phyloP scores from a whole-genome alignment of 2,329 filamentous ascomycete species.

The Tolypocladium cylindrosporum region DNA sequence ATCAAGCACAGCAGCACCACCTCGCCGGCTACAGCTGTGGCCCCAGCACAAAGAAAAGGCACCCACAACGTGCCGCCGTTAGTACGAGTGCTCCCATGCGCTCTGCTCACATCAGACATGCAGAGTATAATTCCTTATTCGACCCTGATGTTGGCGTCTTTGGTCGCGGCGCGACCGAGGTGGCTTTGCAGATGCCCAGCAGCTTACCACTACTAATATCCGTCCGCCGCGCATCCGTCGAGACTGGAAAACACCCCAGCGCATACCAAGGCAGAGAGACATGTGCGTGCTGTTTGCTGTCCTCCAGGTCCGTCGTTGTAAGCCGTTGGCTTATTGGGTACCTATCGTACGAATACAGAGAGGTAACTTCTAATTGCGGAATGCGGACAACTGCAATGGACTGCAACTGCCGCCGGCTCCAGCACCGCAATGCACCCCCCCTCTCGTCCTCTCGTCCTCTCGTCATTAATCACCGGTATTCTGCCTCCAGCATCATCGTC shows the following conservation, averaged over 20 bases:
- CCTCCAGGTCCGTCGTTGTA: not conserved
- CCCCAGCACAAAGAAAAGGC: not conserved
- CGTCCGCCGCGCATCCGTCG: not conserved
- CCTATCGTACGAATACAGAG: not conserved
- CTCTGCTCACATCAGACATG: slow-evolving; percentile 5
- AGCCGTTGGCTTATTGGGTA: not conserved
- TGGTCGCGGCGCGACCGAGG: not conserved
- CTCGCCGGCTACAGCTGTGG: not conserved
- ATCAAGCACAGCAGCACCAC: not conserved
- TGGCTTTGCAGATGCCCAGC: not conserved
- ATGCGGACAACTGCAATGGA: not conserved
- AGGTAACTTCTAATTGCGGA: not conserved
- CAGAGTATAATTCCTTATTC: slow-evolving; percentile 2
- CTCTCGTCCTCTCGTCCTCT: too few relatives aligned
- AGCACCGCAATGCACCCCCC: not conserved
- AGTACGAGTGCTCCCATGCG: not conserved
- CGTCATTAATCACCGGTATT: not conserved
- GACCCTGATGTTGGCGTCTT: not conserved
- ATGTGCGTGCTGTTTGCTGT: not conserved
- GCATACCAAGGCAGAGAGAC: not conserved
- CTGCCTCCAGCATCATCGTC: not conserved
- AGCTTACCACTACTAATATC: not conserved
- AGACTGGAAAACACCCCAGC: not conserved
- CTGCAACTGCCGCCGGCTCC: not conserved
- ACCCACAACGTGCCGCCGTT: not conserved